Evolutionary conservation across 2,329 filamentous ascomycete genomes (phyloP).

Genomic region (Chaetomium olivaceum): DNA sequence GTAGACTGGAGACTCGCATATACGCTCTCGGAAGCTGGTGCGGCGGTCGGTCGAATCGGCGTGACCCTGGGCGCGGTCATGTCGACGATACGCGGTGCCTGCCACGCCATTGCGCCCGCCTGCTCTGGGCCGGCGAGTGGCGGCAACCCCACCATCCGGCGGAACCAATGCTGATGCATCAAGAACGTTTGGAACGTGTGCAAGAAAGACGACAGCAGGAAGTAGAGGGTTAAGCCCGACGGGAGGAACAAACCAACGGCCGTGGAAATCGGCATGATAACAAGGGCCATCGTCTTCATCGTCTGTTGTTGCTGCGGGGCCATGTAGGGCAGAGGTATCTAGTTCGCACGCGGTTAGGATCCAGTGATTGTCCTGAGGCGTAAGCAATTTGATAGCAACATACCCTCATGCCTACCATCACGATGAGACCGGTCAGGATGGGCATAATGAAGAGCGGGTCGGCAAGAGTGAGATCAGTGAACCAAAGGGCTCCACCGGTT

Average conservation of each 20-base stretch:
- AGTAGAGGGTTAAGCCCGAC: constrained; percentile 62
- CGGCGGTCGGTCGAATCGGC: constrained; percentile 1
- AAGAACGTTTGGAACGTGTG: constrained; percentile 47
- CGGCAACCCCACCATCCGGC: constrained; percentile 42
- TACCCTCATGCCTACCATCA: constrained; percentile 62
- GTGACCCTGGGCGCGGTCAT: constrained; percentile 24
- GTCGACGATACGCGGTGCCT: constrained; percentile 38
- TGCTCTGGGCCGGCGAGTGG: constrained; percentile 29
- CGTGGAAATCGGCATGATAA: constrained; percentile 38
- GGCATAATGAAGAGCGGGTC: constrained; percentile 83
- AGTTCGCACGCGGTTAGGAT: constrained; percentile 12
- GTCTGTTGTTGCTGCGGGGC: constrained; percentile 36
- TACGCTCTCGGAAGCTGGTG: constrained; percentile 18
- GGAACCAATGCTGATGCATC: constrained; percentile 44
- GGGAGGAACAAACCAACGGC: constrained; percentile 50
- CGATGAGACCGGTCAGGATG: constrained; percentile 54
- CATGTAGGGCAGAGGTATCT: constrained; percentile 40
- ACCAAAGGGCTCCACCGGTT: constrained; percentile 72
- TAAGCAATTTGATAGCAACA: constrained; percentile 32
- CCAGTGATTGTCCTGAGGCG: no score
- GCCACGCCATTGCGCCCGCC: constrained; percentile 29
- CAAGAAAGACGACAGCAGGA: constrained; percentile 48
- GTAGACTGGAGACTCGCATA: constrained; percentile 26
- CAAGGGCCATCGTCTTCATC: constrained; percentile 40
- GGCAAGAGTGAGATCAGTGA: constrained; percentile 70